Percentiles rank a stretch among this genome's conserved stretches.
Conservation (phyloP, 345 rosid species). For the Aurinia saxatilis region DNA sequence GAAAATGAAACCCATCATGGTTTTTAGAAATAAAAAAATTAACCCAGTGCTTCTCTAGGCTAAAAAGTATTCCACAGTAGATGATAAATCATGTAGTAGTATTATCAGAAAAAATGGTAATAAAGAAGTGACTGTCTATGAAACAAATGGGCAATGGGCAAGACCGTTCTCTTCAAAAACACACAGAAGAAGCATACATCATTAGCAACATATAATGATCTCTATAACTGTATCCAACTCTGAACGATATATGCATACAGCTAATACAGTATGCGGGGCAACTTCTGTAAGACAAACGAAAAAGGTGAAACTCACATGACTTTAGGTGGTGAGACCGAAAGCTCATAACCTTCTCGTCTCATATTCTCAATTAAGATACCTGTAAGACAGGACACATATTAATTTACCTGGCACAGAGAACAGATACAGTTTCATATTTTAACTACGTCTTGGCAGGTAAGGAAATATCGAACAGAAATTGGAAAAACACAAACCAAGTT, state of each 20-base stretch:
- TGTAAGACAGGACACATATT: conserved; percentile 29
- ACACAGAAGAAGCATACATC: not conserved
- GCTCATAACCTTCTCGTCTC: conserved; percentile 98
- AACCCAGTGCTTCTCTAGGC: not conserved
- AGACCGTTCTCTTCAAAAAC: not conserved
- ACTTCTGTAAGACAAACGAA: not conserved
- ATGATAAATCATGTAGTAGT: not conserved
- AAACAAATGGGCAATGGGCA: not conserved
- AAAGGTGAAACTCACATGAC: conserved; percentile 67
- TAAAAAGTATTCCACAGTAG: not conserved
- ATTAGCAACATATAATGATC: not conserved
- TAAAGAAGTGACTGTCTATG: not conserved
- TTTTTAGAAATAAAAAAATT: not conserved
- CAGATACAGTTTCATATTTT: not conserved
- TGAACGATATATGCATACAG: not conserved
- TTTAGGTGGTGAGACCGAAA: conserved; percentile 93
- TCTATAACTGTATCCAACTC: not conserved
- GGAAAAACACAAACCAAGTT: conserved; percentile 62
- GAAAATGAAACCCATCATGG: not conserved
- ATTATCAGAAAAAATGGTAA: not conserved
- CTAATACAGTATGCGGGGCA: not conserved
- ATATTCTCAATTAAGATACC: conserved; percentile 97
- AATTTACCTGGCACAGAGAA: conserved; percentile 7
- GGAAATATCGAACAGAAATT: conserved; percentile 5
- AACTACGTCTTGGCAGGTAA: not conserved